Evolutionary conservation across 2,329 filamentous ascomycete genomes (phyloP), one percentile per base, ranked within the genome.

Genomic region (Colletotrichum salicis): DNA sequence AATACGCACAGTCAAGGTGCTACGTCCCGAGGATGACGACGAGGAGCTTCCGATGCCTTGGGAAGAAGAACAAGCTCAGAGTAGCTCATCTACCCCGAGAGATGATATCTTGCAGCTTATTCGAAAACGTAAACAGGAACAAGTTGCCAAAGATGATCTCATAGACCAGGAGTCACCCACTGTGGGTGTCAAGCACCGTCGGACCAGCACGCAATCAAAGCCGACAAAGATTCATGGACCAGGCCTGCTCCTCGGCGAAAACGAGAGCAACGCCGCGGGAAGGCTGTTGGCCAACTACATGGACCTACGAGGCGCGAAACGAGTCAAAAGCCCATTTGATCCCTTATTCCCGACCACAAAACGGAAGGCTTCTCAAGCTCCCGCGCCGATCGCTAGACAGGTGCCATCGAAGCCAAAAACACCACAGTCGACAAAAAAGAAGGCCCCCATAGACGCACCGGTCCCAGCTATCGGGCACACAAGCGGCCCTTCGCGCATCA

Each of bases 261-360:
- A 62, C 3, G 72, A 74, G 2, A n/a, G 8, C 22, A 33, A 66
- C 10, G 62, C 77, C 1, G 79, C 80, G 2, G 75, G 74, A 5
- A 78, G 69, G 29, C 73, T 83, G 2, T 64, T 83, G 2, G 74
- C 73, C 1, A 76, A 72, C 13, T 83, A 81, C 35, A 77, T 83
- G 66, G 72, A 80, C 11, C 73, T 83, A 6, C 76, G 77, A 8
- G 75, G 73, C n/a, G 69, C 76, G 0, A 81, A 81, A 37, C 77
- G 67, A n/a, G 55, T 52, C 5, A 8, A 29, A 3, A 41, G 35
- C 10, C 37, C 37, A 8, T 62, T 52, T 10, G 7, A 48, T 19
- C 41, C 41, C 0, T 15, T 55, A 2, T 52, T 27, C 22, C 29
- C 41, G 1, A 61, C 52, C 3, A 52, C 58, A 19, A 45, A 41